These are phyloP conservation scores for Leishmania turanica DNA, from an alignment of 208 protist species.

Conservation along the genomic window DNA sequence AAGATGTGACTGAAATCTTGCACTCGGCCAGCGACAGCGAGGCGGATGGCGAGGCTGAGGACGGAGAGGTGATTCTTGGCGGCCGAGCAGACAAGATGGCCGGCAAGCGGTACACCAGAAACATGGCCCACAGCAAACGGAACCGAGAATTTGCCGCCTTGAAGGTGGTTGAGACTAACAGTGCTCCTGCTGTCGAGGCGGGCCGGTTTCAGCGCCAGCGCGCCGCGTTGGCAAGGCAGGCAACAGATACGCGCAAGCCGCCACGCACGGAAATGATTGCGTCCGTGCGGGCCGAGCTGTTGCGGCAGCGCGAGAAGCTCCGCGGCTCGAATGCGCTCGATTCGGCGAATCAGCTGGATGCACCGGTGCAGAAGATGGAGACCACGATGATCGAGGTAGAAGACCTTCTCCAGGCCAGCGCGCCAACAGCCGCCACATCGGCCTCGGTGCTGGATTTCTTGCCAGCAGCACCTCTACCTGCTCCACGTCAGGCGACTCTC, in stretches of 20 bases:
- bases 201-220: slow-evolving; percentile 14
- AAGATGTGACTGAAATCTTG: slow-evolving; percentile 15
- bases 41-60: not conserved
- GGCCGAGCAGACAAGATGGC: slow-evolving; percentile 14
- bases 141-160: slow-evolving; percentile 36
- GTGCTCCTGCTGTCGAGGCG: not conserved
- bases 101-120: slow-evolving; percentile 12
- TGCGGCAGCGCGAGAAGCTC: slow-evolving; percentile 31
- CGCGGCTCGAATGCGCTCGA: not conserved
- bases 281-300: slow-evolving; percentile 30
- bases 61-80: slow-evolving; percentile 2
- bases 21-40: slow-evolving; percentile 29
- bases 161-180: slow-evolving; percentile 32
- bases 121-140: not conserved
- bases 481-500: not conserved
- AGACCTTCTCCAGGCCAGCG: slow-evolving; percentile 7
- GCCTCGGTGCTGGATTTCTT: slow-evolving; percentile 16
- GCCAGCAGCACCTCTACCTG: not conserved
- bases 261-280: slow-evolving; percentile 25
- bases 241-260: not conserved
- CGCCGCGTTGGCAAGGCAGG: not conserved
- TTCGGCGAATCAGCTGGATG: not conserved
- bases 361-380: slow-evolving; percentile 8
- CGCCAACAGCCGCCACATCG: not conserved
- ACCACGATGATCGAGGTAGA: slow-evolving; percentile 31